Percentiles rank a stretch among this genome's conserved stretches.
Evolutionary conservation across 2,329 filamentous ascomycete species (phyloP).

Genomic region (Diaporthe vexans): DNA sequence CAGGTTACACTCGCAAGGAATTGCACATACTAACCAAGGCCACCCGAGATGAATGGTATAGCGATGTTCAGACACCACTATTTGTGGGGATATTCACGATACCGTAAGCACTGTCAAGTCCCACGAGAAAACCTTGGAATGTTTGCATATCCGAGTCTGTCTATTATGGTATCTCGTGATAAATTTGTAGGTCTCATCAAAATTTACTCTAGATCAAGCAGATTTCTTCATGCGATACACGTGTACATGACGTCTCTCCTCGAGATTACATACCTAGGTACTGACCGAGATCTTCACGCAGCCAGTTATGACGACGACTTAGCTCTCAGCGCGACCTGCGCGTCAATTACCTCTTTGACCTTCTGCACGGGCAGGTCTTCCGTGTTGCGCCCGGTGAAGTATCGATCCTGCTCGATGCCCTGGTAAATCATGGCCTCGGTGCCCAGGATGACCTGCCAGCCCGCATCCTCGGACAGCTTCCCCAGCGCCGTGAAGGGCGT

Average conservation of each 20-base stretch:
- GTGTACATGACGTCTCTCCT: no score
- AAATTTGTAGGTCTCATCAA: background rate
- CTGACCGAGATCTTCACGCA: background rate
- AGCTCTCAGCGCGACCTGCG: slow-evolving; percentile 43
- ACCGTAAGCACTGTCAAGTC: background rate
- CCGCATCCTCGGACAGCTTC: slow-evolving; percentile 69
- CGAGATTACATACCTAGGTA: background rate
- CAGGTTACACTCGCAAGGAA: background rate
- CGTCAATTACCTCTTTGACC: slow-evolving; percentile 67
- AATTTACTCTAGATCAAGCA: slow-evolving; percentile 8
- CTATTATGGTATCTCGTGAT: slow-evolving; percentile 17
- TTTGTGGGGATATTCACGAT: background rate
- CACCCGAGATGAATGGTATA: background rate
- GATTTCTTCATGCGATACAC: no score
- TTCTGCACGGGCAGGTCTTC: slow-evolving; percentile 71
- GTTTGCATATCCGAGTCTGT: background rate
- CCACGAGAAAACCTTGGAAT: background rate
- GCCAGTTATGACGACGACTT: slow-evolving; percentile 42
- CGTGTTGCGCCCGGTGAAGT: slow-evolving; percentile 75
- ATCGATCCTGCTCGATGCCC: slow-evolving; percentile 76
- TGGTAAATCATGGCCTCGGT: slow-evolving; percentile 85
- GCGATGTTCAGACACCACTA: no score
- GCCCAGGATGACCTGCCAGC: slow-evolving; percentile 82
- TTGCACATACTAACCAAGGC: no score
- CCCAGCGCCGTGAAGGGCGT: slow-evolving; percentile 77